Evolutionary conservation across 495 filamentous ascomycete genomes (phyloP), one percentile per base, ranked within the genome.

Genomic region (Aspergillus indologenus): DNA sequence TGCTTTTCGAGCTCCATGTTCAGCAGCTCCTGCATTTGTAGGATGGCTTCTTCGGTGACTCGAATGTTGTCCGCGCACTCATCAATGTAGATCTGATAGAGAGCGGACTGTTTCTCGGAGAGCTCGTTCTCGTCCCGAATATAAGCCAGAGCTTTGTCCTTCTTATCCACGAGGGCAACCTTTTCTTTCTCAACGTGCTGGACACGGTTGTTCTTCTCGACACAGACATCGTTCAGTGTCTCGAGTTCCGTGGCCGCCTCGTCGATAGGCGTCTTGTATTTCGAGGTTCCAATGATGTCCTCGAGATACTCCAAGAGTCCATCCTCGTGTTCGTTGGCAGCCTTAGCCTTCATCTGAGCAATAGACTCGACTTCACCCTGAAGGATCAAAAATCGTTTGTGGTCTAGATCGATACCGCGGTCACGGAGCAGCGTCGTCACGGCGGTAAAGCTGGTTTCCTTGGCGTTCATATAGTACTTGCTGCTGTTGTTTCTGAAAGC

Each of bases 121-220:
- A 98, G 78, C 69, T 98, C 94, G 66, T 98, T 98, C 67, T 98
- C 93, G 59, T 96, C 90, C 34, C 83, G 85, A 60, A 98, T 87
- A 67, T 85, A 97, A 5, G 90, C 85, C 11, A 98, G 71, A 5
- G 94, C 94, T 71, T 92, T 91, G 70, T 98, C 85, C 73, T 98
- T 98, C 81, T 96, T 96, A 66, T 96, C 92, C 71, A 94, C 94
- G 42, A 98, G 81, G 26, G 85, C 76, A 50, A 86, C 90, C 77
- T 90, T 96, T 77, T 98, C 94, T 70, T 98, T 98, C 75, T 98
- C 94, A 2, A 98, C 94, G 68, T 96, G 93, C 75, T 96, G 90
- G 6, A 98, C 95, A 48, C 95, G 88, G 47, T 85, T 86, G 63
- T 87, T 94, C 79, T 98, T 98, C 70, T 98, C 94, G 52, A 89